Evolutionary conservation across 306 rosid genomes (phyloP).

Genomic region (cucumber (Cucumis sativus)): DNA sequence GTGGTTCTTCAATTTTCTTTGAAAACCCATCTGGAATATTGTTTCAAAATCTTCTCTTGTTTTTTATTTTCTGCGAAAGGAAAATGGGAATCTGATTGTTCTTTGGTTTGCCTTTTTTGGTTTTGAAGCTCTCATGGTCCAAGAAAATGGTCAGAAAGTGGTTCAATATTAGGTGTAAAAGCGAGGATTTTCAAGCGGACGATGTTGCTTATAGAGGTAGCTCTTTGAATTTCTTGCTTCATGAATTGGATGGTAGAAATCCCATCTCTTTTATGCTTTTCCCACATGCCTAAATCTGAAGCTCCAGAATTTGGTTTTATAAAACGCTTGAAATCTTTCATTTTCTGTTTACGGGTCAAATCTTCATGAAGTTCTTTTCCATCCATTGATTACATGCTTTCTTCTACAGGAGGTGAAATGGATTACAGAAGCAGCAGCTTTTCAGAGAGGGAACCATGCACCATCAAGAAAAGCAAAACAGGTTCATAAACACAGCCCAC

Average conservation of each 20-base stretch:
- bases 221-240: constrained; percentile 8
- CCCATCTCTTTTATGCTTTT: not conserved
- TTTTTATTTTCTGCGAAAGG: not conserved
- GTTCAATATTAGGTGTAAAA: constrained; percentile 86
- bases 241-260: not conserved
- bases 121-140: constrained; percentile 91
- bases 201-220: constrained; percentile 63
- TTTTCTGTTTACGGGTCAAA: not conserved
- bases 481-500: constrained; percentile 28
- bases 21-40: constrained; percentile 13
- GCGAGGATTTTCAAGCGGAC: constrained; percentile 63
- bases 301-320: not conserved
- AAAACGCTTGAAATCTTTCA: not conserved
- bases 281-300: not conserved
- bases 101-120: constrained; percentile 20
- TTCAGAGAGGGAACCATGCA: constrained; percentile 91
- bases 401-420: constrained; percentile 56
- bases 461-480: constrained; percentile 92
- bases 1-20: constrained; percentile 25
- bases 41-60: constrained; percentile 6
- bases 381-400: constrained; percentile 10
- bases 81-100: constrained; percentile 33
- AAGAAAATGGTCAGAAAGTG: constrained; percentile 98
- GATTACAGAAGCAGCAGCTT: constrained; percentile 72
- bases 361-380: not conserved